Base-by-base conservation (phyloP, 495 filamentous ascomycete species). In the Penicillium mononematosum region DNA sequence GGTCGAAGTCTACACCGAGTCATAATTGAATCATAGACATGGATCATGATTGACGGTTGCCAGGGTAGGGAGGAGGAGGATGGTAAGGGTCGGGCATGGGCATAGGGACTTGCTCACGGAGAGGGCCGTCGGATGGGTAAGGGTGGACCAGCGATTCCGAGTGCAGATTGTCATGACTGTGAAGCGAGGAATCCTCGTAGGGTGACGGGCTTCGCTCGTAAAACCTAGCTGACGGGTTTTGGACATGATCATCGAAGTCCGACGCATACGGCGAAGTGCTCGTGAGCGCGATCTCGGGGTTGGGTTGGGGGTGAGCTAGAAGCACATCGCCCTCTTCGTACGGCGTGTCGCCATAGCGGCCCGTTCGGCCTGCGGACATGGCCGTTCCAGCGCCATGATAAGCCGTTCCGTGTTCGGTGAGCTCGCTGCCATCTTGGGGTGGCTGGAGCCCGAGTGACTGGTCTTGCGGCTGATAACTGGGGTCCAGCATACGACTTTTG, bases 401-500 rank as follows among this genome's bases (percentile, higher is more conserved):
- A n/a, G 67, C 67, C 1, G 76, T 76, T 17, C 57, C 60, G 14
- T 59, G 53, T 17, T 52, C 27, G 10, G 55, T 50, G 41, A 53
- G 44, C 16, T 55, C 53, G 34, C 53, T 47, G 43, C 52, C 58
- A 16, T 45, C 39, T 14, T 62, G 60, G 4, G 66, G 53, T 27
- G 66, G 43, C 17, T 72, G 60, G 8, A 79, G 66, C 12, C 69
- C 67, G 31, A 77, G 72, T 4, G 67, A 55, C 39, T 74, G 69
- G 31, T 45, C 51, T n/a, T 59, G 61, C 14, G 53, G 61, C 43
- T 67, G 67, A 55, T 87, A 87, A 47, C 76, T 81, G 19, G 70
- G 60, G 57, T 87, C 84, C 41, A 75, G 45, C 41, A 69, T 75
- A 32, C 84, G 74, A 45, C 65, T 75, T 65, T 84, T 85, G 39